These are phyloP conservation scores for Mycena filopes DNA, from an alignment of 768 basidiomycete species.

Conservation along the genomic window DNA sequence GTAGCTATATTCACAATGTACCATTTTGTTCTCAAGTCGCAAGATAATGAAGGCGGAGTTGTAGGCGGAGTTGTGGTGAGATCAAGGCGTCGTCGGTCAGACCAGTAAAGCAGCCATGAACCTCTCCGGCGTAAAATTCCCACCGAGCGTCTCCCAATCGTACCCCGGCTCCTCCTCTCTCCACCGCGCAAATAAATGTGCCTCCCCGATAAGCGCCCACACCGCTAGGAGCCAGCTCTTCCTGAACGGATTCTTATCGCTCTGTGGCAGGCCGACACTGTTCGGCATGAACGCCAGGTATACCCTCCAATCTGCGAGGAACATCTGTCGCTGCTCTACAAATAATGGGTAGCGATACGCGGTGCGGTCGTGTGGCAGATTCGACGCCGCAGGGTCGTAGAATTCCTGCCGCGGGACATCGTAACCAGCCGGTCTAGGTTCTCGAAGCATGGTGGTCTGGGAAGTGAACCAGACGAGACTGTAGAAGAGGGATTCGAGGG, in stretches of 20 bases:
- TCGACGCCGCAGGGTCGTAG: not conserved
- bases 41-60: no score
- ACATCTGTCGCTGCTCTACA: not conserved
- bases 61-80: no score
- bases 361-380: not conserved
- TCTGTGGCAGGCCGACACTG: no score
- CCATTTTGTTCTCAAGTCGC: no score
- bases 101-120: conserved; percentile 1
- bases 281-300: no score
- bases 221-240: conserved; percentile 2
- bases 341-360: not conserved
- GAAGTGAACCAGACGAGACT: conserved; percentile 10
- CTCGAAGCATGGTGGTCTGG: no score
- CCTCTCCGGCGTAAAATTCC: not conserved
- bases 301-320: not conserved
- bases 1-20: no score
- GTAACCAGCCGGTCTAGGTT: no score
- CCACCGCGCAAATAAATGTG: not conserved
- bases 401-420: no score
- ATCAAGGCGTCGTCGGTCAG: no score
- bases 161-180: not conserved
- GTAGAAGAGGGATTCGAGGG: conserved; percentile 15
- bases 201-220: not conserved
- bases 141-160: conserved; percentile 13
- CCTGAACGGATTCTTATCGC: no score